Conservation (phyloP, 805 yeast genomes). For the Candida broadrunensis region DNA sequence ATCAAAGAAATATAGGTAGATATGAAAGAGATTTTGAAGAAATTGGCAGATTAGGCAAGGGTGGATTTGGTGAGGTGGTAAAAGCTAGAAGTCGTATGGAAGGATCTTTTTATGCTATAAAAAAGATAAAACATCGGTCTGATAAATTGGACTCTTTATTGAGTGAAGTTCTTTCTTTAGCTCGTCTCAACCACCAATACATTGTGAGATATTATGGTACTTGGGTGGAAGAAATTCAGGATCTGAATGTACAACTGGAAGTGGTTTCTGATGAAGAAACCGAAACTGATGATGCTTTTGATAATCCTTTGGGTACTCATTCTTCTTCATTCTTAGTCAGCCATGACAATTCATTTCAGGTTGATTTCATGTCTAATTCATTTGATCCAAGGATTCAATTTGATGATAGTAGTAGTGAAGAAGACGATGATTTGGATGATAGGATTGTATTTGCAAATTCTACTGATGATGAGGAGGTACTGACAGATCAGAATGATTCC, state of each 20-base stretch:
- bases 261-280: conserved; percentile 21
- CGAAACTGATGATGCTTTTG: conserved; percentile 15
- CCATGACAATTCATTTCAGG: conserved; percentile 30
- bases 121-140: conserved; percentile 81
- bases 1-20: conserved; percentile 47
- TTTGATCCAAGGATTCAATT: conserved; percentile 57
- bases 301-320: conserved; percentile 9
- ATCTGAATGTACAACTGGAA: conserved; percentile 4
- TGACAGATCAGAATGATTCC: background rate
- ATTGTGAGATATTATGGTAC: conserved; percentile 96
- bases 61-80: conserved; percentile 98
- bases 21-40: conserved; percentile 95
- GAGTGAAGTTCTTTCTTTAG: conserved; percentile 88
- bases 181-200: conserved; percentile 90
- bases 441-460: conserved; percentile 32
- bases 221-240: conserved; percentile 81
- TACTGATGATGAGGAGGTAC: conserved; percentile 9
- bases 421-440: conserved; percentile 20
- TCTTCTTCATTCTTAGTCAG: conserved; percentile 17
- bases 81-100: conserved; percentile 91
- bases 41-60: conserved; percentile 84
- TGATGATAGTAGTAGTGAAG: conserved; percentile 34
- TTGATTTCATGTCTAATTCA: conserved; percentile 71
- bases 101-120: conserved; percentile 92
- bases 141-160: conserved; percentile 76